Base-by-base conservation (phyloP, 768 basidiomycete species). In the Boletus barrowsii region DNA sequence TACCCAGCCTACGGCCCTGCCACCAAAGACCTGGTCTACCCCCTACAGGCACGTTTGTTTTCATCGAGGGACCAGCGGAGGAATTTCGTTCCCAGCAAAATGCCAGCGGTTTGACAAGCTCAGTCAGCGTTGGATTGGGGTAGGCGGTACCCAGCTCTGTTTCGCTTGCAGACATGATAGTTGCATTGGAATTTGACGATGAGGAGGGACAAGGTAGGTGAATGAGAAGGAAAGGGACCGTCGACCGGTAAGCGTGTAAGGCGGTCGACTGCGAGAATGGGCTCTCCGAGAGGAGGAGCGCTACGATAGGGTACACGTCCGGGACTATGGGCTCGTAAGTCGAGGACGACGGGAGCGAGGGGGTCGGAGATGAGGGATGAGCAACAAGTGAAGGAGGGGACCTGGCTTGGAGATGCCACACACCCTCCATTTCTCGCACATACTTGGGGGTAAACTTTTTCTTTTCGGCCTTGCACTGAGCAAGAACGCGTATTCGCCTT, bases 391-490 rank as follows among this genome's bases (percentile, higher is more conserved):
- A 24, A 30, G 41, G 43, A 32, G 41, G 45, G 13, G 40, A 29
- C 44, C 26, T 54, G 33, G 58, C 18, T 1, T 56, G 61, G 53
- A 74, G 65, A 62, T 83, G 78, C 50, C 87, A 71, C 13, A 94
- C 93, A n/a, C 94, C 94, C 66, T 97, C 94, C 73, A 95, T 77
- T 67, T 97, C 94, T 32, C 94, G 83, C 0, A 97, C 81, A 61
- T 86, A 87, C 24, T 84, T 83, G 3, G 93, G 92, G 4, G 89
- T 80, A 36, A 85, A 69, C 66, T 87, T 88, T 71, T 84, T 86
- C 74, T 84, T 87, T 64, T 94, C 90, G 0, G 92, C 92, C 76
- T 97, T 97, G 75, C 94, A 97, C 64, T 96, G 93, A 0, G 80
- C 92, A 20, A 96, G 68, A 10, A 97, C 79, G 49, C 93, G 86